Evolutionary conservation across 768 basidiomycete species (phyloP).

Genomic region (Astraeus odoratus): DNA sequence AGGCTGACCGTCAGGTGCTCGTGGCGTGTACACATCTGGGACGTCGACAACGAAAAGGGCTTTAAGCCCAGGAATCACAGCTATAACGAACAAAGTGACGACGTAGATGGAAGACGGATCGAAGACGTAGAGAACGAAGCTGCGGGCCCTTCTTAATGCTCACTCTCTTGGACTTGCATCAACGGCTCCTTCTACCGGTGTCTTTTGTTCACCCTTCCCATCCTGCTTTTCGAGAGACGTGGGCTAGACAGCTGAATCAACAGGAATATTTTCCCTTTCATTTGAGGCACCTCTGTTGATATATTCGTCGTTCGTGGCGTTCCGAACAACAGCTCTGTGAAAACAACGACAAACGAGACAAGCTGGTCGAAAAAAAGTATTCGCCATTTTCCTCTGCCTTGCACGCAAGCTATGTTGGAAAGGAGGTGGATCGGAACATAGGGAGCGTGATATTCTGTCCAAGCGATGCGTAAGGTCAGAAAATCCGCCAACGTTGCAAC

Average conservation of each 20-base stretch:
- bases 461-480: too few species aligned
- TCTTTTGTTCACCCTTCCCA: background rate
- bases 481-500: too few species aligned
- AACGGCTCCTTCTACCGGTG: background rate
- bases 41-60: slow-evolving; percentile 48
- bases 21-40: slow-evolving; percentile 35
- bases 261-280: background rate
- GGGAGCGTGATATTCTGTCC: too few species aligned
- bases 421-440: too few species aligned
- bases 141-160: background rate
- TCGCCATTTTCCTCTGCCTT: too few species aligned
- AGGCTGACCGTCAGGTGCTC: slow-evolving; percentile 60
- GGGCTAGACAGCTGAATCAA: background rate
- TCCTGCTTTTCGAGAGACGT: background rate
- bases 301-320: too few species aligned
- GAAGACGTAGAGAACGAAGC: slow-evolving; percentile 32
- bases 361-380: too few species aligned
- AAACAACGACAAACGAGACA: too few species aligned
- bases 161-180: background rate
- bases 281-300: too few species aligned
- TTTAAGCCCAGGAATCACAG: slow-evolving; percentile 50
- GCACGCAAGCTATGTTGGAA: too few species aligned
- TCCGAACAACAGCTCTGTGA: too few species aligned
- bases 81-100: slow-evolving; percentile 45
- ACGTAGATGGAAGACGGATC: slow-evolving; percentile 49